phyloP scores from a whole-genome alignment of 164 flowering plant species.

The Vitis riparia region DNA sequence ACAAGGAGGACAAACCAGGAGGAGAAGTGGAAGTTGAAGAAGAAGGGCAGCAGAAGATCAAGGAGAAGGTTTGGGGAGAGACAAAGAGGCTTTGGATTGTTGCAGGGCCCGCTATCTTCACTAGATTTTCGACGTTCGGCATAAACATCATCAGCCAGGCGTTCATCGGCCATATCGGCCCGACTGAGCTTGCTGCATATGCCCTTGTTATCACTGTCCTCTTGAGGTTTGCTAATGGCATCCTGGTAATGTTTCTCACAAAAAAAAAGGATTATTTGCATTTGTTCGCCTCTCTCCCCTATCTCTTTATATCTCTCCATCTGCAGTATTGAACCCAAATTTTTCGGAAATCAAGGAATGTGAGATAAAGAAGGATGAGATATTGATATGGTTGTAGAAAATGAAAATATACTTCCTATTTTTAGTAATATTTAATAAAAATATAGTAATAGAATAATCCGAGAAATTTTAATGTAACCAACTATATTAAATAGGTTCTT shows the following conservation, averaged over 20 bases:
- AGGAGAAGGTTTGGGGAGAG: conserved; percentile 34
- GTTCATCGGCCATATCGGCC: conserved; percentile 57
- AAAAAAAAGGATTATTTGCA: too few species aligned
- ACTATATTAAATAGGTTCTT: too few species aligned
- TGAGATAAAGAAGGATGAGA: too few species aligned
- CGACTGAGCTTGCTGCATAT: conserved; percentile 48
- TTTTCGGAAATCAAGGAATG: too few species aligned
- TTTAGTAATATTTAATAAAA: too few species aligned
- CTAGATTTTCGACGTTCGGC: conserved; percentile 47
- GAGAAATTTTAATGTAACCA: too few species aligned
- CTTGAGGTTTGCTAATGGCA: conserved; percentile 44
- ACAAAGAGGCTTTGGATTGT: conserved; percentile 55
- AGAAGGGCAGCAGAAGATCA: conserved; percentile 4
- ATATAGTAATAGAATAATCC: too few species aligned
- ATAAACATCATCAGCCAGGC: conserved; percentile 46
- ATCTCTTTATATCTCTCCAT: too few species aligned
- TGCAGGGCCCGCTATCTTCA: conserved; percentile 59
- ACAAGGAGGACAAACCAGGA: neutral
- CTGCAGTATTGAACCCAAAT: too few species aligned
- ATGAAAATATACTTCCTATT: too few species aligned
- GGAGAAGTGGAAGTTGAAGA: conserved; percentile 14
- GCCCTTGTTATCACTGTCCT: conserved; percentile 50
- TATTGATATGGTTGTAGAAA: too few species aligned
- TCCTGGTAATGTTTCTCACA: conserved; percentile 30
- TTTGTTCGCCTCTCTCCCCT: too few species aligned